Percentiles rank a stretch among this genome's conserved stretches.
These are phyloP conservation scores for Plasmodium ovale DNA, from an alignment of 169 alveolate species.

Conservation along the genomic window DNA sequence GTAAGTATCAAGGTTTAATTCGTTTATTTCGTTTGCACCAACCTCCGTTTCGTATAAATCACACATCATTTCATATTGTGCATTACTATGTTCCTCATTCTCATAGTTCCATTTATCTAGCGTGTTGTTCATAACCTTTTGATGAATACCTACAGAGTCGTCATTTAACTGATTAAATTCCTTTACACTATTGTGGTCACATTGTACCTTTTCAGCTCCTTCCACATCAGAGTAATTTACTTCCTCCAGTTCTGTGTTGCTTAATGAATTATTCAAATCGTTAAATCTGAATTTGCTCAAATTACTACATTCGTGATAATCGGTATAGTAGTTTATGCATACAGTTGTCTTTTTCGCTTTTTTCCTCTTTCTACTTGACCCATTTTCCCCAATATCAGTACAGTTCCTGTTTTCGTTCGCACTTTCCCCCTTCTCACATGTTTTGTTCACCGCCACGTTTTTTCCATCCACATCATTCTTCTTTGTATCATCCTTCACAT, in stretches of 20 bases:
- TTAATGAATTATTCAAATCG: too few species aligned
- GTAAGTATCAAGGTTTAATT: slow-evolving; percentile 4
- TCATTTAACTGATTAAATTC: background rate
- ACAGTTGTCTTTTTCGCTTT: background rate
- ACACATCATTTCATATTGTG: background rate
- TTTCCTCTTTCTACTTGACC: background rate
- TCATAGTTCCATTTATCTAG: background rate
- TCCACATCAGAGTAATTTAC: too few species aligned
- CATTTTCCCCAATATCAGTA: slow-evolving; percentile 1
- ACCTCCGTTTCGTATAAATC: slow-evolving; percentile 17
- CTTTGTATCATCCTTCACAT: background rate
- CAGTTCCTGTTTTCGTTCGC: background rate
- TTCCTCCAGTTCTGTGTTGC: too few species aligned
- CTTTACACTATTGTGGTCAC: background rate
- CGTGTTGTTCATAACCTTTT: background rate
- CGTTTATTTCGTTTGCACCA: slow-evolving; percentile 18
- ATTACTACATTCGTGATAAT: slow-evolving; percentile 54
- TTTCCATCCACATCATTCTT: background rate
- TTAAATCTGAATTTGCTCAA: too few species aligned
- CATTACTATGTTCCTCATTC: background rate
- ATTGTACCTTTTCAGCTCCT: background rate
- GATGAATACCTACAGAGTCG: too few species aligned
- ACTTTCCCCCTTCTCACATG: background rate
- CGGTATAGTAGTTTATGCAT: slow-evolving; percentile 21
- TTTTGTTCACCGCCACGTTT: background rate